Evolutionary conservation across 2,329 filamentous ascomycete genomes (phyloP).

Genomic region (Trichoderma afroharzianum): DNA sequence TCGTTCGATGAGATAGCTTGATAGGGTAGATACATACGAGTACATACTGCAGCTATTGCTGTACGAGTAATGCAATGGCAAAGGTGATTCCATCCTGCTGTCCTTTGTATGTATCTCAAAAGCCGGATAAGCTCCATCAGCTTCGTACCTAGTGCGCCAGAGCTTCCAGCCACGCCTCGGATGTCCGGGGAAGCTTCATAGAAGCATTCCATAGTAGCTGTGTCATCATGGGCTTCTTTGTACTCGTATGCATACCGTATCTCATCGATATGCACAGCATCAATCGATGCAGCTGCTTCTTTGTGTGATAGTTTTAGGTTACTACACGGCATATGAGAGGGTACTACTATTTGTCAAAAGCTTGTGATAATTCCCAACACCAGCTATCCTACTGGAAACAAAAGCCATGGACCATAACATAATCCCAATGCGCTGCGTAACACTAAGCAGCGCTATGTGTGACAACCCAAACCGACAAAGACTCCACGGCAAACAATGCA

Average conservation of each 20-base stretch:
- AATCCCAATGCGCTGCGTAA: neutral
- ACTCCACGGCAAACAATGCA: neutral
- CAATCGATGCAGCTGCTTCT: neutral
- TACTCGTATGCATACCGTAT: neutral
- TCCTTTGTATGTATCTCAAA: neutral
- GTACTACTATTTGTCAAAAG: neutral
- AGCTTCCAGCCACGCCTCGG: neutral
- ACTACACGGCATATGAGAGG: too few relatives aligned
- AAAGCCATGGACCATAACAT: neutral
- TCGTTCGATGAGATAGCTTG: neutral
- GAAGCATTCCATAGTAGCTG: neutral
- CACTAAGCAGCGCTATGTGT: neutral
- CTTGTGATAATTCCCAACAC: neutral
- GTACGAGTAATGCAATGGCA: neutral
- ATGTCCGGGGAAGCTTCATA: neutral
- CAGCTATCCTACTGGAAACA: neutral
- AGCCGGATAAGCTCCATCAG: neutral
- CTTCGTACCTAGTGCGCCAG: neutral
- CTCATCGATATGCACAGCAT: too few relatives aligned
- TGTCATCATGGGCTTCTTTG: neutral
- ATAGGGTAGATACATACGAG: neutral
- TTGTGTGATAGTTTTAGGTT: neutral
- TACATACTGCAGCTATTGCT: neutral
- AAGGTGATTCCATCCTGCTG: neutral
- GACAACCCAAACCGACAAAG: neutral